phyloP scores from a whole-genome alignment of 106 monocot genomes.

The Triglochin maritima region DNA sequence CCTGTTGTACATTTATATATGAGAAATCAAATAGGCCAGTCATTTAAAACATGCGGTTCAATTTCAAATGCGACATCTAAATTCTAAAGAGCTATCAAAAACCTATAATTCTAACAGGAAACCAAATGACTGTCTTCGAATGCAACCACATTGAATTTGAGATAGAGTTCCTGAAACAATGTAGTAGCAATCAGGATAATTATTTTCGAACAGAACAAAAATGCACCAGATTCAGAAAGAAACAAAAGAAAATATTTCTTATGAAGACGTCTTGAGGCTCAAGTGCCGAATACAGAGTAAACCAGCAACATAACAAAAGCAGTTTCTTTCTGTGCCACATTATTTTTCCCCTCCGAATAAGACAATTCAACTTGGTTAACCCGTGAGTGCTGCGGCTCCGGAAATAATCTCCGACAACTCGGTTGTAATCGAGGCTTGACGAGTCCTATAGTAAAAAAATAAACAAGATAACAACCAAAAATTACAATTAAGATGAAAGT shows the following conservation, averaged over 20 bases:
- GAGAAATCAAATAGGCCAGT: too few species aligned
- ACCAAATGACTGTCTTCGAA: too few species aligned
- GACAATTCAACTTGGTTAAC: constrained; percentile 19
- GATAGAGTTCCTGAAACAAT: background rate
- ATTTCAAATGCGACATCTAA: too few species aligned
- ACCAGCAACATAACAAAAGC: background rate
- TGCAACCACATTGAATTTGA: too few species aligned
- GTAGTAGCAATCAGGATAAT: background rate
- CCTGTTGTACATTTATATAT: too few species aligned
- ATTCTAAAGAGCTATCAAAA: too few species aligned
- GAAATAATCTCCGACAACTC: constrained; percentile 96
- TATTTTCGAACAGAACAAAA: constrained; percentile 3
- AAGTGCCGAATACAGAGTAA: background rate
- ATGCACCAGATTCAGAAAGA: background rate
- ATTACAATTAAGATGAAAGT: too few species aligned
- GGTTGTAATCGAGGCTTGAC: constrained; percentile 94
- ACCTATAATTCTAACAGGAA: too few species aligned
- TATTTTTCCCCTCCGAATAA: background rate
- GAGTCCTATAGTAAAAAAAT: constrained; percentile 46
- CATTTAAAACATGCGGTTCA: too few species aligned
- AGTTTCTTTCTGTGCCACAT: background rate
- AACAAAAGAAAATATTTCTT: constrained; percentile 5
- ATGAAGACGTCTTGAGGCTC: background rate
- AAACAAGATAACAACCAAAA: background rate
- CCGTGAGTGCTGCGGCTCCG: constrained; percentile 89